Base-by-base conservation (phyloP, 345 rosid species). In the Eucalyptus sp. region DNA sequence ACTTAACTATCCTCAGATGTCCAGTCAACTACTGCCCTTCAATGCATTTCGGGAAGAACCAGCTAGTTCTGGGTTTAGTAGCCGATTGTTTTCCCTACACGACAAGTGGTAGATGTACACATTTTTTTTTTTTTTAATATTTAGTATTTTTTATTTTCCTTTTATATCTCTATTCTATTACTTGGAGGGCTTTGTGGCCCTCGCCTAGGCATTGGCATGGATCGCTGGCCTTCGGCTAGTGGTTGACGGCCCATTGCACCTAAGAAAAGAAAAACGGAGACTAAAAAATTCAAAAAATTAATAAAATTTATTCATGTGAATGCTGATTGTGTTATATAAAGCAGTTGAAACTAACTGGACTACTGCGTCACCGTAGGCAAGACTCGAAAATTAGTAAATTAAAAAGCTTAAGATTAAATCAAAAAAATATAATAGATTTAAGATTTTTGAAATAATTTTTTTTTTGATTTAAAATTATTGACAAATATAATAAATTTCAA, bases 311-410 rank as follows among this genome's bases (percentile, higher is more conserved):
- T 52, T 7, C 4, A 17, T 3, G 2, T 17, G 4, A 7, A 17
- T 33, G 37, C 3, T 2, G 8, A 6, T 1, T 12, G 15, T 13
- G 15, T 49, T 49, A 50, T 1, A 51, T 51, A 51, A 51, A 7
- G 7, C 0, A 8, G 8, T 51, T 51, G 22, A 1, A 7, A 0
- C 3, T 7, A 0, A 51, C 2, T 17, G 0, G 17, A 50, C 0
- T 51, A 17, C 0, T 51, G 56, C 4, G 0, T 1, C 56, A 51
- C 8, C 4, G 0, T 52, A 52, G 24, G 24, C 58, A 18, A 52
- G 0, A 18, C 58, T 18, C 7, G 1, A 52, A 52, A 52, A 52
- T 18, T 7, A 52, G 0, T 52, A 7, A 52, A 18, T 52, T 7
- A 7, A 52, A 52, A 52, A 18, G 0, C 0, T 18, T 52, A 52